These are phyloP conservation scores for Corymbia calophylla DNA, from an alignment of 441 rosid genomes.

Conservation along the genomic window DNA sequence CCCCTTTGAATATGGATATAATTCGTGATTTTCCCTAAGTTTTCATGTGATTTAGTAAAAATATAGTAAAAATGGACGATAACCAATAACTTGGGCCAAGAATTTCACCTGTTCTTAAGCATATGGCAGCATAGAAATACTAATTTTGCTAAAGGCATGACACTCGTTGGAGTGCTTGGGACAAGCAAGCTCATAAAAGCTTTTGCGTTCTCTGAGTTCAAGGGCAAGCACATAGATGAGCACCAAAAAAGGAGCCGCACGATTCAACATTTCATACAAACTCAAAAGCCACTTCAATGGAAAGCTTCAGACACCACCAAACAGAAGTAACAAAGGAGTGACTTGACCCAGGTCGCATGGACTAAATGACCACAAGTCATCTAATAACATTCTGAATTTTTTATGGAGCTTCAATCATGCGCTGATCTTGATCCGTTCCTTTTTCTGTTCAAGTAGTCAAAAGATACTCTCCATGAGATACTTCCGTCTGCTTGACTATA, in stretches of 20 bases:
- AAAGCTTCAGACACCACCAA: not conserved
- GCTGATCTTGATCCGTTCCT: not conserved
- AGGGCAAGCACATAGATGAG: not conserved
- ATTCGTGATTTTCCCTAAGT: not conserved
- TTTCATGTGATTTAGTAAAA: not conserved
- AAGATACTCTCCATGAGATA: not conserved
- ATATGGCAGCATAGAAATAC: not conserved
- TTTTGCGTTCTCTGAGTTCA: not conserved
- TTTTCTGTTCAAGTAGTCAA: not conserved
- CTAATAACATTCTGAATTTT: not conserved
- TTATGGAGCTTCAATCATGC: not conserved
- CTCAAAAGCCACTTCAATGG: not conserved
- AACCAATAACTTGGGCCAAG: not conserved
- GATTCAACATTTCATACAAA: not conserved
- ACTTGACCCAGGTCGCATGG: not conserved
- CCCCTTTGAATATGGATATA: too few species aligned
- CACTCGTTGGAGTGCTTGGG: not conserved
- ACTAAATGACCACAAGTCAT: not conserved
- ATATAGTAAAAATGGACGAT: not conserved
- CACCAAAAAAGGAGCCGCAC: not conserved
- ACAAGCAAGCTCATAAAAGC: not conserved
- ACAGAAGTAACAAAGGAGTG: not conserved
- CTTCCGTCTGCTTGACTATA: not conserved
- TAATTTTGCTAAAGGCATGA: not conserved
- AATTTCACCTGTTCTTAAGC: not conserved